Evolutionary conservation across 345 rosid species (phyloP).

Genomic region (Euclidium syriacum): DNA sequence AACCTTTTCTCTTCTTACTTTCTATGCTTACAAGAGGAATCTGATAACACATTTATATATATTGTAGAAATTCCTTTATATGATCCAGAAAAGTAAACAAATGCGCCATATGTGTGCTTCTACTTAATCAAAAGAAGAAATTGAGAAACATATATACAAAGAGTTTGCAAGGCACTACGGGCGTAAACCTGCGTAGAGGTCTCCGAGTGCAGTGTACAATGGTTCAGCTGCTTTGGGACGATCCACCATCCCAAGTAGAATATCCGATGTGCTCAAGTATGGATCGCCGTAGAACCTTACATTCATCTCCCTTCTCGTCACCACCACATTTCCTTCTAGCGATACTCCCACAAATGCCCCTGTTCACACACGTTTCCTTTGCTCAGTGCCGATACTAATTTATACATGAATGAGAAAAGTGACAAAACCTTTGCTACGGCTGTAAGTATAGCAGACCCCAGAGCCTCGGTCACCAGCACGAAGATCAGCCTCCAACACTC

Average conservation of each 20-base stretch:
- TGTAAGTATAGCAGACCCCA: slow-evolving; percentile 92
- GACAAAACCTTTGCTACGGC: slow-evolving; percentile 82
- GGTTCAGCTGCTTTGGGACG: slow-evolving; percentile 93
- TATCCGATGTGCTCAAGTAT: slow-evolving; percentile 70
- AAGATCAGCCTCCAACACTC: slow-evolving; percentile 94
- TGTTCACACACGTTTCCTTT: slow-evolving; percentile 22
- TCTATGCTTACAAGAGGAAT: too few species aligned
- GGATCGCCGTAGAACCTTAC: slow-evolving; percentile 90
- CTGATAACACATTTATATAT: too few species aligned
- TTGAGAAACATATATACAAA: slow-evolving; percentile 4
- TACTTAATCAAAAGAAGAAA: too few species aligned
- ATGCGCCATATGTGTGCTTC: too few species aligned
- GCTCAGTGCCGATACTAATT: too few species aligned
- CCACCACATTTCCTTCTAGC: slow-evolving; percentile 82
- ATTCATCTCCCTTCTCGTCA: slow-evolving; percentile 80
- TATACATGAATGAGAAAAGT: background rate
- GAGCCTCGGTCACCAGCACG: slow-evolving; percentile 93
- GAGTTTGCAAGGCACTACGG: slow-evolving; percentile 21
- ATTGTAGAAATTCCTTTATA: too few species aligned
- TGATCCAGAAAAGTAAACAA: too few species aligned
- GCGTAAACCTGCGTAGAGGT: slow-evolving; percentile 48
- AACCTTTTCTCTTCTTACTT: background rate
- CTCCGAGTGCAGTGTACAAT: slow-evolving; percentile 59
- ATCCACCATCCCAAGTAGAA: slow-evolving; percentile 74
- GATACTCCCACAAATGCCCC: slow-evolving; percentile 99